These are phyloP conservation scores for Aspergillus mulundensis DNA, from an alignment of 495 filamentous ascomycete genomes.

Conservation along the genomic window DNA sequence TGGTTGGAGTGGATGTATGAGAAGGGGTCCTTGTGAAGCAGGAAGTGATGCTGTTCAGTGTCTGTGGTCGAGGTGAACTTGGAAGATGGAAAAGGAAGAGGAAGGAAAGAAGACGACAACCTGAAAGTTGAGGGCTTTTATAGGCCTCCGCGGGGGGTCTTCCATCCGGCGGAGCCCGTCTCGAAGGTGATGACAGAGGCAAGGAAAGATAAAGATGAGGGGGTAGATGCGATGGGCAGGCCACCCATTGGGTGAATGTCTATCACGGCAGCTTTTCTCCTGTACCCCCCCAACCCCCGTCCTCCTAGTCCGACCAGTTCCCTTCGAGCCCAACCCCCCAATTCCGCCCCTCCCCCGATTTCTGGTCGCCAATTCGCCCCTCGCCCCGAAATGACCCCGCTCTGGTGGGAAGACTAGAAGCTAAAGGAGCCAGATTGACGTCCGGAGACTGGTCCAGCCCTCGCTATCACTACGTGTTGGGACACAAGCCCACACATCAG, in stretches of 20 bases:
- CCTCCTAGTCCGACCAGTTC: slow-evolving; percentile 28
- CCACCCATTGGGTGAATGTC: slow-evolving; percentile 45
- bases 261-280: slow-evolving; percentile 44
- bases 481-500: slow-evolving; percentile 28
- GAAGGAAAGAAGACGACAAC: slow-evolving; percentile 31
- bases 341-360: slow-evolving; percentile 31
- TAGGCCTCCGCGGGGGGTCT: slow-evolving; percentile 53
- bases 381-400: slow-evolving; percentile 46
- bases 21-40: neutral
- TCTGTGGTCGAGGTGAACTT: slow-evolving; percentile 36
- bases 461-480: slow-evolving; percentile 26
- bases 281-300: slow-evolving; percentile 41
- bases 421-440: slow-evolving; percentile 27
- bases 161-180: slow-evolving; percentile 35
- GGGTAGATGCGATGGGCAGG: slow-evolving; percentile 20
- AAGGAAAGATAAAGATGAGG: slow-evolving; percentile 14
- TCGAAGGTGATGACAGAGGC: slow-evolving; percentile 15
- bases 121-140: slow-evolving; percentile 57
- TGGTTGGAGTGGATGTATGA: slow-evolving; percentile 4
- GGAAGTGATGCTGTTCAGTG: slow-evolving; percentile 17
- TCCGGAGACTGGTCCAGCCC: slow-evolving; percentile 31
- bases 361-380: slow-evolving; percentile 43
- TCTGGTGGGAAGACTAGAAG: slow-evolving; percentile 42
- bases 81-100: slow-evolving; percentile 55
- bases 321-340: slow-evolving; percentile 37